Base-by-base conservation (phyloP, 2,329 filamentous ascomycete species). In the Podosphaera fusca region DNA sequence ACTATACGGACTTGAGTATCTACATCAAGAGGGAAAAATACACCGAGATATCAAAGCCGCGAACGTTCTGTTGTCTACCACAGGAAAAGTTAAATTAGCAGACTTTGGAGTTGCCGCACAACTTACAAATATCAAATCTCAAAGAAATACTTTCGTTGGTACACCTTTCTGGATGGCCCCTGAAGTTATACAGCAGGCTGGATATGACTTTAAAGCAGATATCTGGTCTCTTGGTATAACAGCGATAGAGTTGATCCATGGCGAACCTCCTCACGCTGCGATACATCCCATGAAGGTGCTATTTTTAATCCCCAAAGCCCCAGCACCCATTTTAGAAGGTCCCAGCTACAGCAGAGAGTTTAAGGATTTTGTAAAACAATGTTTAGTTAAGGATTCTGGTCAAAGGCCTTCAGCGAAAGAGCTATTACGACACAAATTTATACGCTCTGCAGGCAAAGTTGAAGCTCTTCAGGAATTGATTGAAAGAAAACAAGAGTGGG, bases 101-200 rank as follows among this genome's bases (percentile, higher is more conserved):
- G 90, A 98, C 70, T 98, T 98, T 67, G 92, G 92, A 59, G 92
- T 98, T 47, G 92, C 92, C 6, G 90, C 92, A 35, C 92, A 98
- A 69, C 75, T 98, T 65, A 94, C 87, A 60, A 95, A 95, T 67
- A 94, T 96, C 72, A 95, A 95, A 71, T 95, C 90, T 2, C 88
- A 95, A 69, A 81, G 92, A 57, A 90, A 96, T 70, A 98, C 92
- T 0, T 96, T 98, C 66, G 92, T 98, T 29, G 92, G 92, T 29
- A 96, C 90, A 0, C 92, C 92, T 0, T 95, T 94, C 67, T 95
- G 88, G 88, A 94, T 95, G 88, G 88, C 88, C 0, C 88, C 88
- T 1, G 88, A 95, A 67, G 88, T 95, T 40, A 95, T 95, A 63
- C 84, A 94, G 68, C 87, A 94, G 70, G 80, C 86, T 61, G 79